Evolutionary conservation across 1,284 basidiomycete genomes (phyloP).

Genomic region (Porodaedalea pini): DNA sequence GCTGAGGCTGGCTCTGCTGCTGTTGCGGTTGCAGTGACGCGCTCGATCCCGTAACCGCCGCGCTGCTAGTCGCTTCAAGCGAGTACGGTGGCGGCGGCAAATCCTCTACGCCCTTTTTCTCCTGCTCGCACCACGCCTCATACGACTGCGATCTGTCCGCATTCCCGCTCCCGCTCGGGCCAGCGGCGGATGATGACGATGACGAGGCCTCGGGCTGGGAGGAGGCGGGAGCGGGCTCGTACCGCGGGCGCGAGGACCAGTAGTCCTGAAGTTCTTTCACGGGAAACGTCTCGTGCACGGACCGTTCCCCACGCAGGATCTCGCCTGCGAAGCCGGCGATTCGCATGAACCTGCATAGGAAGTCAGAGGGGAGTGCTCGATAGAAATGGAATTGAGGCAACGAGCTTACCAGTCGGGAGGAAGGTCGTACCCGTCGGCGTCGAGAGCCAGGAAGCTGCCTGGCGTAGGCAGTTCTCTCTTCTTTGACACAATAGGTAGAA

Average conservation of each 20-base stretch:
- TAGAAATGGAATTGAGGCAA: constrained; percentile 13
- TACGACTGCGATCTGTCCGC: constrained; percentile 32
- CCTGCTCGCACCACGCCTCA: constrained; percentile 45
- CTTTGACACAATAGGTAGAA: constrained; percentile 62
- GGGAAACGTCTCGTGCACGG: constrained; percentile 61
- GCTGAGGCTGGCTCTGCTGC: not conserved
- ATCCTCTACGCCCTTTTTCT: constrained; percentile 49
- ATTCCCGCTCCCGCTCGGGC: constrained; percentile 7
- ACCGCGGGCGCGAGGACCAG: constrained; percentile 59
- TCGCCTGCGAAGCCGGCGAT: constrained; percentile 70
- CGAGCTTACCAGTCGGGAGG: constrained; percentile 66
- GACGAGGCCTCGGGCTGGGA: constrained; percentile 29
- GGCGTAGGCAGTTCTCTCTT: constrained; percentile 55
- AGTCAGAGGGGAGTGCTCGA: constrained; percentile 7
- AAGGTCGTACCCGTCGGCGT: constrained; percentile 67
- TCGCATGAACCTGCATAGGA: constrained; percentile 63
- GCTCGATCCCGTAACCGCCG: not conserved
- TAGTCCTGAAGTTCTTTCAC: constrained; percentile 71
- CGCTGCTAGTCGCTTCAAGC: constrained; percentile 37
- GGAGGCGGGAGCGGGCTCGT: constrained; percentile 39
- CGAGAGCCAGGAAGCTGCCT: constrained; percentile 60
- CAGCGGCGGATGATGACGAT: constrained; percentile 30
- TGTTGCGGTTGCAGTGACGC: not conserved
- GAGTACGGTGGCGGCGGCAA: constrained; percentile 66
- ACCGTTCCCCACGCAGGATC: constrained; percentile 57